These are phyloP conservation scores for Dictyostelium discoideum DNA, from an alignment of 78 protist genomes.

Conservation along the genomic window dicty_2.7 NC_007089.4:4825001-4825500, in stretches of 20 bases:
- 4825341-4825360: neutral
- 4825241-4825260: slow-evolving; percentile 95
- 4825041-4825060: neutral
- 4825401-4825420: slow-evolving; percentile 97
- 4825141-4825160: slow-evolving; percentile 29
- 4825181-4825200: slow-evolving; percentile 99
- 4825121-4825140: neutral
- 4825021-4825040: neutral
- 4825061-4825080: neutral
- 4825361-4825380: slow-evolving; percentile 57
- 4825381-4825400: slow-evolving; percentile 92
- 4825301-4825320: neutral
- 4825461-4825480: slow-evolving; percentile 93
- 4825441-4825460: slow-evolving; percentile 93
- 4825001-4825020: neutral
- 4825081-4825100: neutral
- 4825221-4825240: slow-evolving; percentile 99
- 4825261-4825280: slow-evolving; percentile 98
- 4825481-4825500: slow-evolving; percentile 97
- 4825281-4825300: neutral
- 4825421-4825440: slow-evolving; percentile 93
- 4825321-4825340: neutral
- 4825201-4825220: slow-evolving; percentile 98
- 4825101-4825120: neutral
- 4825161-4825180: slow-evolving; percentile 95